Base-by-base conservation (phyloP, 768 basidiomycete species). In the Obba rivulosa region DNA sequence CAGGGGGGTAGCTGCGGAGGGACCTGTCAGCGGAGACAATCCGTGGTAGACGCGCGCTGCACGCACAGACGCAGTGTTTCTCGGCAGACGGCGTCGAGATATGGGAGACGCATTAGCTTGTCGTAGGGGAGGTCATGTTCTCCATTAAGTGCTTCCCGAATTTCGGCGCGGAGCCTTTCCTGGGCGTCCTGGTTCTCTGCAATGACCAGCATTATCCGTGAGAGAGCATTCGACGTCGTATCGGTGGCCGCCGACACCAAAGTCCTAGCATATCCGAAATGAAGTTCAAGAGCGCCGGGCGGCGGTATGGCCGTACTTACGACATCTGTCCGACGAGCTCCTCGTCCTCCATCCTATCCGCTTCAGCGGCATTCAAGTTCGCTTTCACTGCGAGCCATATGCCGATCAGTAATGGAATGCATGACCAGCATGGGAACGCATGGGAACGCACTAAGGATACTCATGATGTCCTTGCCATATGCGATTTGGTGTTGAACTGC, bases 71-170 rank as follows among this genome's bases (percentile, higher is more conserved):
- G 57, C 11, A 70, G 53, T 1, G 62, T 65, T 52, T 69, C 69
- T 18, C 63, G 58, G 46, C 64, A 63, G 34, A 69, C 58, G 10
- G 60, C 60, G 38, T 73, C 72, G 22, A 74, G 62, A 54, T 69
- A 69, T 0, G 70, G 64, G 17, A 75, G 57, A 3, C 60, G 46
- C 40, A 61, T 62, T 4, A 75, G 56, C 8, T 58, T 62, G 49
- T 73, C 69, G 42, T 66, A 66, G 4, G 57, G 46, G 22, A 64
- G 39, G 28, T 62, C 59, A 14, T 25, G 46, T 13, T 24, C 53
- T 17, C 37, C 51, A 21, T 24, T 36, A 38, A 34, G 20, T n/a
- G 57, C 54, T 24, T 51, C 48, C 11, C 43, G 44, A 31, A 58
- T 43, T 20, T 58, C 57, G 14, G 41, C 39, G 2, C 57, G 54